phyloP scores from a whole-genome alignment of 2,329 filamentous ascomycete genomes.

The Colletotrichum eleusines region DNA sequence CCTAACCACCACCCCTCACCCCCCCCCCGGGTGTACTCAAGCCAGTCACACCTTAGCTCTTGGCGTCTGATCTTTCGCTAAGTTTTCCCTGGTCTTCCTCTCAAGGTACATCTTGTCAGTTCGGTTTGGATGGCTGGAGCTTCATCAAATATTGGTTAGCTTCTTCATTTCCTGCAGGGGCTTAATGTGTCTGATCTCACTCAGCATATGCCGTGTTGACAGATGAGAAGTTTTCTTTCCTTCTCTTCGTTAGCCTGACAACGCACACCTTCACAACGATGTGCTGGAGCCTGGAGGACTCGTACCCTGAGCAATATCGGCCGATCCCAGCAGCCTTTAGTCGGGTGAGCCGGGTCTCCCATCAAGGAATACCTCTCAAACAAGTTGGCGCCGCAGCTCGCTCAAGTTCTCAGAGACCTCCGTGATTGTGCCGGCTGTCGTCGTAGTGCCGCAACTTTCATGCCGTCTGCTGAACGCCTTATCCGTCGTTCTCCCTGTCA shows the following conservation, averaged over 20 bases:
- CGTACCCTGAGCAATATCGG: slow-evolving; percentile 19
- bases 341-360: slow-evolving; percentile 12
- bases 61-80: slow-evolving; percentile 22
- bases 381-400: neutral
- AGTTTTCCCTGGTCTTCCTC: slow-evolving; percentile 1
- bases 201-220: slow-evolving; percentile 33
- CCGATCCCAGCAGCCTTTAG: slow-evolving; percentile 28
- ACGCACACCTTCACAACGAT: slow-evolving; percentile 21
- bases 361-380: slow-evolving; percentile 17
- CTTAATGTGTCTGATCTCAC: slow-evolving; percentile 30
- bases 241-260: slow-evolving; percentile 35
- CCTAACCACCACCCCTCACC: too few relatives aligned
- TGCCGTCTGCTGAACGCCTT: slow-evolving; percentile 20
- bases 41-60: slow-evolving; percentile 16
- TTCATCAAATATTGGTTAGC: slow-evolving; percentile 17
- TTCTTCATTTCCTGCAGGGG: slow-evolving; percentile 36
- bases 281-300: slow-evolving; percentile 26
- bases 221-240: slow-evolving; percentile 8
- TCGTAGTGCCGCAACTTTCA: neutral
- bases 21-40: neutral
- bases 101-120: slow-evolving; percentile 32
- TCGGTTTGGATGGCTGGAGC: slow-evolving; percentile 16
- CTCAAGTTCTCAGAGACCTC: neutral
- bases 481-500: slow-evolving; percentile 2
- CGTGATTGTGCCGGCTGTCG: slow-evolving; percentile 3